Evolutionary conservation across 371 early-diverging fungal species (phyloP), one percentile per base, ranked within the genome.

Genomic region (Mucor saturninus): DNA sequence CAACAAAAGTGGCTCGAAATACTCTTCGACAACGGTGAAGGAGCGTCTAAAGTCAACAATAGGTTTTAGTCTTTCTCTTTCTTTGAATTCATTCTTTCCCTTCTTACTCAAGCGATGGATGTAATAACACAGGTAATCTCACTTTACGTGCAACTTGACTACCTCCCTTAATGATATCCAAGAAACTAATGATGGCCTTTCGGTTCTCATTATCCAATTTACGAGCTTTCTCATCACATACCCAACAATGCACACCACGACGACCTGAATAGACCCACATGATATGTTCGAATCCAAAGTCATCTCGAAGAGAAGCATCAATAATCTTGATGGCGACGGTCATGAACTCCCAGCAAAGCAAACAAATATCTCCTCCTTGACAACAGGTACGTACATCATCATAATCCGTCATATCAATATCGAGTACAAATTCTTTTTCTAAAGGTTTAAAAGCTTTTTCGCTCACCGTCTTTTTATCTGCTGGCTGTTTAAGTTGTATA

Each of bases 331-430:
- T 92, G 7, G 98, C 90, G 15, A 95, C 82, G 2, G 93, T 92
- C 91, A 99, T 95, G 57, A 96, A 94, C 57, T 85, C 82, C 95
- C 98, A 97, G 79, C 99, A 99, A 71, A 87, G 89, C 4, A 61
- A 59, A 75, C 99, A 99, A 15, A 98, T 89, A 68, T 86, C 84
- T 29, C 90, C 96, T 58, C 93, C 96, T 62, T 89, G 85, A 55
- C 99, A 99, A 71, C 99, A 99, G 0, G 92, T 94, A 67, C 99
- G 87, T 39, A 95, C 84, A 39, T 97, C 96, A 74, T 97, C 96
- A 74, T 99, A 99, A 79, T 99, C 99, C 0, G 99, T 99, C 92
- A 99, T 93, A 87, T 99, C 99, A 64, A 99, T 96, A 92, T 99
- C 99, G 83, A 99, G 96, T n/a, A 99, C 98, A 9, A 99, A 81